These are phyloP conservation scores for Wickerhamiella vanderwaltii DNA, from an alignment of 805 yeast genomes.

Conservation along the genomic window DNA sequence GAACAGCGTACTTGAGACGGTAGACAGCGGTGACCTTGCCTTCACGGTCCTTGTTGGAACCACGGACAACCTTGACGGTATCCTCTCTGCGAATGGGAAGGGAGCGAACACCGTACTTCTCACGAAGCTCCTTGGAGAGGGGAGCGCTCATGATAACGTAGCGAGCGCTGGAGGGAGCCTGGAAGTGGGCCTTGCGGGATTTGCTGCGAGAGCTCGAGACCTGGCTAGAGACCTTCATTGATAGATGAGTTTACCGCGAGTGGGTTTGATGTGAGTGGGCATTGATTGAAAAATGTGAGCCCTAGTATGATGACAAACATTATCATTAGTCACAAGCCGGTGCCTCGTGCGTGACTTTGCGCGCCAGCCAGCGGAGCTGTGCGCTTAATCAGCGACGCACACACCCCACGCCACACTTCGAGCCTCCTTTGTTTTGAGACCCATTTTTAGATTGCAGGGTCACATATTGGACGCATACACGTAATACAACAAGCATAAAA, in stretches of 20 bases:
- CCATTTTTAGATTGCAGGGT: no score
- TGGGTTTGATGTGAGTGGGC: background rate
- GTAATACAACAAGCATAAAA: no score
- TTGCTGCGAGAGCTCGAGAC: conserved; percentile 98
- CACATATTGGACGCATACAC: no score
- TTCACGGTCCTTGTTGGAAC: conserved; percentile 98
- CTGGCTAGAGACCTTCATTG: conserved; percentile 35
- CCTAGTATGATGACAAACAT: conserved; percentile 1
- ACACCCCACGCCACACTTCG: no score
- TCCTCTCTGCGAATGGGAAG: conserved; percentile 97
- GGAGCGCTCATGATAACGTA: conserved; percentile 96
- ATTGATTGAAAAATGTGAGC: conserved; percentile 6
- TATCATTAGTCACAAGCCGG: no score
- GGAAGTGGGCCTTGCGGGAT: conserved; percentile 99
- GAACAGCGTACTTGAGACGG: conserved; percentile 96
- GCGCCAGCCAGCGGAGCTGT: no score
- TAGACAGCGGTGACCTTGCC: conserved; percentile 95
- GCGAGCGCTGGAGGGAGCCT: conserved; percentile 92
- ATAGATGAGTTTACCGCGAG: conserved; percentile 4
- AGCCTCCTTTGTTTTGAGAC: no score
- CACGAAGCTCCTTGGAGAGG: conserved; percentile 96
- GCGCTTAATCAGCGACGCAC: no score
- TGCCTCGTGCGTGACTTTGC: no score
- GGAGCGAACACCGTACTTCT: conserved; percentile 89
- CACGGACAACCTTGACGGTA: conserved; percentile 91